Base-by-base conservation (phyloP, 345 rosid species). In the Lepidium didymum region DNA sequence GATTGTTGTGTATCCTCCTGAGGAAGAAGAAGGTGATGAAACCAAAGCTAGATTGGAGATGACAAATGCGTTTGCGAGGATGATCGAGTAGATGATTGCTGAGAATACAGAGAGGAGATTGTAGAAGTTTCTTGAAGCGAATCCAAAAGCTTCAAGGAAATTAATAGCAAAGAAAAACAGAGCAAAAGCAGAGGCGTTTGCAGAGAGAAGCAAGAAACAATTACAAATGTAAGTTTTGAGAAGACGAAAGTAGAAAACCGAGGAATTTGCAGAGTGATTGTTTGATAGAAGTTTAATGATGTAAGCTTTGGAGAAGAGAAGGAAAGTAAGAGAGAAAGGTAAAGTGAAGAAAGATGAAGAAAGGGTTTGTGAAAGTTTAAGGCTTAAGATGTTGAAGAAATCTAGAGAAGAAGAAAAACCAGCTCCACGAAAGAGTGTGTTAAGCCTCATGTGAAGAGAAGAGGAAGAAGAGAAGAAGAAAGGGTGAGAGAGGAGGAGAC, bases 321-420 rank as follows among this genome's bases (percentile, higher is more conserved):
- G 69, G 81, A 83, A 87, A 72, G 95, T 81, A 64, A 89, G 72
- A 56, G 90, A 75, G 72, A 91, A 82, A 64, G 99, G 99, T 36
- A 94, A 81, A 0, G 91, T 75, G 33, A 81, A 72, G 34, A 91
- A 33, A 12, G 76, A 81, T 9, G 91, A 81, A 65, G 83, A 76
- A 63, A 89, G 68, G 23, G 95, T 90, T 69, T 93, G 92, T 2
- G 97, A 82, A 78, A 93, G 81, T 68, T 93, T 93, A 62, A 79
- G 79, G 61, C 63, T 75, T 55, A 90, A 73, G 45, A 86, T 45
- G 29, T 60, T 73, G 82, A 85, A 87, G 74, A 85, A 81, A 5
- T 69, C 80, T 0, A 84, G 82, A 29, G 89, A 82, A 49, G 89
- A 80, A 34, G 96, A 90, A 80, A 93, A 86, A 9, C 89, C 91